These are phyloP conservation scores for Austroboletus niveus DNA, from an alignment of 1,284 basidiomycete species.

Conservation along the genomic window DNA sequence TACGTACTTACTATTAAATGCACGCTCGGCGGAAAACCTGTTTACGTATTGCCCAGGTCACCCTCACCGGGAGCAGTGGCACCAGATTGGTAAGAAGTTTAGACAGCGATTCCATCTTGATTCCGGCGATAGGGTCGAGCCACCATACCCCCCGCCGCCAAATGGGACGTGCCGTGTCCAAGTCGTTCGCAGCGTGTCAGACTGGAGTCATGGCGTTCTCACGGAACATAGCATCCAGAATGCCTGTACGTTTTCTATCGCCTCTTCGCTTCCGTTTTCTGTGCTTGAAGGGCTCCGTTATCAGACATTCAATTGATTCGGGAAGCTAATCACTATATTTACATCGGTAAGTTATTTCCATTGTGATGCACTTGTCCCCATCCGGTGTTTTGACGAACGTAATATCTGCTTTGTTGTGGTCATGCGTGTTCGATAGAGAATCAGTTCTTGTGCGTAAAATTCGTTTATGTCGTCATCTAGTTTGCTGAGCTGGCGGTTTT, in stretches of 20 bases:
- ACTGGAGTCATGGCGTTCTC: slow-evolving; percentile 91
- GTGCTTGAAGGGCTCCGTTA: slow-evolving; percentile 1
- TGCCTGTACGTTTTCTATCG: slow-evolving; percentile 59
- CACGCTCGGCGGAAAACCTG: not conserved
- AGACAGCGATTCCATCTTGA: slow-evolving; percentile 53
- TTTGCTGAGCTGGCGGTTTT: slow-evolving; percentile 12
- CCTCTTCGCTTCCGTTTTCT: not conserved
- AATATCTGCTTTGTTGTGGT: slow-evolving; percentile 12
- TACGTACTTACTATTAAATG: slow-evolving; percentile 29
- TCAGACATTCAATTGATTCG: slow-evolving; percentile 79
- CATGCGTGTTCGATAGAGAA: slow-evolving; percentile 58
- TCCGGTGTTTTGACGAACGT: slow-evolving; percentile 7
- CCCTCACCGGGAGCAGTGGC: slow-evolving; percentile 67
- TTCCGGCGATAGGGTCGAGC: slow-evolving; percentile 34
- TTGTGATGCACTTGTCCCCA: not conserved
- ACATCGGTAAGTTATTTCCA: slow-evolving; percentile 64
- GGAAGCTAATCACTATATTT: slow-evolving; percentile 85
- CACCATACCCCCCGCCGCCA: slow-evolving; percentile 42
- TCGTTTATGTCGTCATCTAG: not conserved
- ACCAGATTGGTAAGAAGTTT: slow-evolving; percentile 56
- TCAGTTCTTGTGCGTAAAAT: slow-evolving; percentile 80
- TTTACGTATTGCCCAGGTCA: slow-evolving; percentile 45
- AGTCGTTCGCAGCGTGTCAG: slow-evolving; percentile 77
- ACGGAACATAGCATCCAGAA: slow-evolving; percentile 85
- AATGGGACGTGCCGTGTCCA: slow-evolving; percentile 66